These are phyloP conservation scores for Exophiala sp. DNA, from an alignment of 2,329 filamentous ascomycete genomes.

Conservation along the genomic window DNA sequence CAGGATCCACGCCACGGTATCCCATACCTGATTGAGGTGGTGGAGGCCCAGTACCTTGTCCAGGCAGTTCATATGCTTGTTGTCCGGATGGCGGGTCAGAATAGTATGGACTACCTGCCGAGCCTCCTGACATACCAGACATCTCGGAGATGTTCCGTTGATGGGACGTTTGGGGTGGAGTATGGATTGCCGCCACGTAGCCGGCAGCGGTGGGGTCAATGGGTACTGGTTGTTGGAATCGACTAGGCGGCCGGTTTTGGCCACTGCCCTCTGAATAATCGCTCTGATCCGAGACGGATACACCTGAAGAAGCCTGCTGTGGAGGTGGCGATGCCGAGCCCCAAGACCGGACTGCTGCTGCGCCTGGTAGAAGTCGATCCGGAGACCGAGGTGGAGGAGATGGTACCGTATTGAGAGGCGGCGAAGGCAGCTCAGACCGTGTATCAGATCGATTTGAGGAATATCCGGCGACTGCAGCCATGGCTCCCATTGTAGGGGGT, in stretches of 20 bases:
- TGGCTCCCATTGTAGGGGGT: conserved; percentile 13
- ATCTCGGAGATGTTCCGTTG: conserved; percentile 8
- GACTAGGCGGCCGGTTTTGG: neutral
- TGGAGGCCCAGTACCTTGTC: conserved; percentile 2
- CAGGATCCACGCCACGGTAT: conserved; percentile 18
- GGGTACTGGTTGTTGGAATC: neutral
- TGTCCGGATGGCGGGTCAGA: conserved; percentile 10
- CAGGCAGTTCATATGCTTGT: conserved; percentile 19
- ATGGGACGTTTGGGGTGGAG: neutral
- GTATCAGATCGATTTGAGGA: conserved; percentile 21
- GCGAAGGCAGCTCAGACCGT: conserved; percentile 23
- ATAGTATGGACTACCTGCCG: conserved; percentile 7
- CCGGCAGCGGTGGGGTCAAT: conserved; percentile 2
- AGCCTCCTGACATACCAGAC: neutral
- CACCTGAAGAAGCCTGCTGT: conserved; percentile 11
- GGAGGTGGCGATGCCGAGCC: conserved; percentile 12
- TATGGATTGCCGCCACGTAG: conserved; percentile 4
- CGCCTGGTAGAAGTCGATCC: conserved; percentile 18
- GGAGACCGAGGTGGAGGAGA: conserved; percentile 21
- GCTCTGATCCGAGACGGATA: conserved; percentile 23
- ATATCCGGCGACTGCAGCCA: conserved; percentile 19
- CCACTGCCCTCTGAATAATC: conserved; percentile 16
- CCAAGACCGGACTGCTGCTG: conserved; percentile 10
- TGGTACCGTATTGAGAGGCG: conserved; percentile 9
- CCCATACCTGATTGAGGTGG: conserved; percentile 4